Base-by-base conservation (phyloP, 306 rosid species). In the Quercus glauca region DNA sequence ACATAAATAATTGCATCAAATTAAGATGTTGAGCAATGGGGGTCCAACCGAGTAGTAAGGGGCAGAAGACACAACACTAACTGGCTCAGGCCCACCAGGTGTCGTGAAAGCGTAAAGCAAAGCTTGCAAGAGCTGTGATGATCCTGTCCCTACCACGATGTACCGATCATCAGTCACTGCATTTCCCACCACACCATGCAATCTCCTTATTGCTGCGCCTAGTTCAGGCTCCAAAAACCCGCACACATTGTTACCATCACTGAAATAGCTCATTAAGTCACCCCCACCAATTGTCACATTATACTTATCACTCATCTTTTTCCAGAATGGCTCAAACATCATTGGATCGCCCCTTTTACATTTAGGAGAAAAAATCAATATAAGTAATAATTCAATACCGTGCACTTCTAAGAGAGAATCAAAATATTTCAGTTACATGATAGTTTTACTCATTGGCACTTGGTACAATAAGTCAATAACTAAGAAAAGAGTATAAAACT, bases 101-200 rank as follows among this genome's bases (percentile, higher is more conserved):
- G 90, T 15, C 33, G 90, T 79, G 74, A 91, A 91, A 71, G 97
- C 97, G 49, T 79, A 89, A 15, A 94, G 45, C 7, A 86, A 75
- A 55, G 97, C 97, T 17, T 87, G 93, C 25, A 76, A 92, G 55
- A 92, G 89, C 74, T 94, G 97, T 1, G 99, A 85, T 5, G 97
- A 79, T 4, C 97, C 97, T 2, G 82, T 92, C 3, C 99, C 99
- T 3, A 90, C 83, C 9, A 94, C 97, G 5, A 92, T 28, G 61
- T 91, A 19, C 7, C 63, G 85, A 6, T 79, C 89, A 0, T 90
- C 73, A 0, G 86, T 86, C 10, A 78, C 89, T 0, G 92, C 99
- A 58, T 94, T 94, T 0, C 95, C 97, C 0, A 84, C 90, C 64
- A 85, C 45, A 13, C 59, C 51, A 80, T 94, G 99, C 4, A 92